A percentile compares a stretch with the other conserved stretches of the same genome.
Evolutionary conservation across 2,329 filamentous ascomycete species (phyloP).

Genomic region (Neofusicoccum cordaticola): DNA sequence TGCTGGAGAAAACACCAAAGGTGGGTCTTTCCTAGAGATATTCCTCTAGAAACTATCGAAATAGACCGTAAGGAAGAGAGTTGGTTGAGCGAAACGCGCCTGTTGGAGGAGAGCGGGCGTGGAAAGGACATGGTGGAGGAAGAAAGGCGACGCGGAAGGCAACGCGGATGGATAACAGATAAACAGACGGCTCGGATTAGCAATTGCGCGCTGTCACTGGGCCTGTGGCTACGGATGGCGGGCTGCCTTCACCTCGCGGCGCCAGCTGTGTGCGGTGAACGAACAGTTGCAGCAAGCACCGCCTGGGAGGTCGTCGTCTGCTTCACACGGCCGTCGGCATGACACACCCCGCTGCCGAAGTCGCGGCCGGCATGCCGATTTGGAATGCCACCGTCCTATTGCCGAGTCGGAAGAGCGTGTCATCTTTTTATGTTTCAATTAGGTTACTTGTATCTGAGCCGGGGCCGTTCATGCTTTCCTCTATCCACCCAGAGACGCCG

Average conservation of each 20-base stretch:
- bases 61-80: background rate
- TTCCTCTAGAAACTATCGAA: background rate
- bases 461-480: background rate
- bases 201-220: background rate
- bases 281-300: too few species aligned
- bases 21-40: background rate
- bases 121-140: background rate
- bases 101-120: background rate
- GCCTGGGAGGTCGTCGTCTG: background rate
- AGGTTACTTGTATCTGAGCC: background rate
- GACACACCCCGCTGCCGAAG: background rate
- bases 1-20: background rate
- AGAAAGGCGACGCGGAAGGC: background rate
- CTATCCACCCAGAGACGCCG: constrained; percentile 3
- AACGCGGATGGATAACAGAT: background rate
- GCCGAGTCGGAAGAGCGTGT: too few species aligned
- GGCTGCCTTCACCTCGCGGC: background rate
- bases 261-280: background rate
- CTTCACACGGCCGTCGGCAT: background rate
- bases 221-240: background rate
- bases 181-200: background rate
- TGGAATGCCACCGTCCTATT: too few species aligned
- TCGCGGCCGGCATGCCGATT: too few species aligned
- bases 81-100: too few species aligned
- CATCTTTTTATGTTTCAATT: background rate